Evolutionary conservation across 129 eudicot species (phyloP), one percentile per base, ranked within the genome.

Genomic region (Lactuca saligna): DNA sequence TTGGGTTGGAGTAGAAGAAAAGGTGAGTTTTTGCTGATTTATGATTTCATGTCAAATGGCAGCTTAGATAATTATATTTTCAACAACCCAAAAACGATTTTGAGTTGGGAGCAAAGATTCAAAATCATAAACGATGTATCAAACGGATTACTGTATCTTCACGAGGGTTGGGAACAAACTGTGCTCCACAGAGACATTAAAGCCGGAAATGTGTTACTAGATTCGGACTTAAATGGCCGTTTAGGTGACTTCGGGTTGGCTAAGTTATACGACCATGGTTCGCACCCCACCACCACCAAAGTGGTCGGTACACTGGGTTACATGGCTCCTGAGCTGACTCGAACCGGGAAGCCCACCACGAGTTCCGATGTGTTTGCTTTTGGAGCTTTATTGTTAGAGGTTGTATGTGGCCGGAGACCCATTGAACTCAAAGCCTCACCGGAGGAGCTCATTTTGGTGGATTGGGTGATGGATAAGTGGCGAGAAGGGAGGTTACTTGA

Each of bases 191-290:
- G 89, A 62, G 89, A 87, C 33, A 25, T 87, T 4, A 87, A 87
- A 65, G 86, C 83, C 6, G 82, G 80, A 49, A 83, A 87, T 58
- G 80, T 87, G 6, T 56, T 83, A 33, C 48, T 87, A 16, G 94
- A 87, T 61, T 70, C 70, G 0, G 83, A 87, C 4, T 25, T 79
- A 6, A 79, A 76, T 3, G 94, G 78, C 31, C 68, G 81, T 50
- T 71, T 87, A 46, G 94, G 94, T 0, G 89, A 87, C 44, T 87
- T 87, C 46, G 94, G 87, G 39, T 63, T 87, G n/a, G 94, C 94
- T 8, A 87, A 84, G 79, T 70, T 81, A 33, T 75, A 83, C n/a
- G 86, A 87, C 42, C 93, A 87, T 57, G 88, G 81, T 15, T 65
- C 78, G 0, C 65, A 69, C 46, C 68, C 81, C 13, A 65, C 25